phyloP scores from a whole-genome alignment of 208 protist species.

The Leishmania major region DNA sequence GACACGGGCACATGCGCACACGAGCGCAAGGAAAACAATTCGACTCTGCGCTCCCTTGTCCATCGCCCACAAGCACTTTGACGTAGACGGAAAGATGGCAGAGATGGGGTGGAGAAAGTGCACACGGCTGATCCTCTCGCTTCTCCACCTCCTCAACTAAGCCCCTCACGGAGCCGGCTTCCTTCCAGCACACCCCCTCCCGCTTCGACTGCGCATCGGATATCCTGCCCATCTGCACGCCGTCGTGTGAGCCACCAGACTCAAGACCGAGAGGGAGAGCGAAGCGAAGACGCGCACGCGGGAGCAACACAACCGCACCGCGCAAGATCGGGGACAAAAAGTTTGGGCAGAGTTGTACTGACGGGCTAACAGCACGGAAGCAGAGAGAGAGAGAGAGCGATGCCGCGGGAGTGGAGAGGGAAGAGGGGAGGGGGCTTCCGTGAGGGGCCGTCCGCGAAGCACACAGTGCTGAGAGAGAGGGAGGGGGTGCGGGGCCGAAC shows the following conservation, averaged over 20 bases:
- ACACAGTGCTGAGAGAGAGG: not conserved
- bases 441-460: not conserved
- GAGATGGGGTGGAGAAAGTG: not conserved
- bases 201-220: not conserved
- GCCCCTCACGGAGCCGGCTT: not conserved
- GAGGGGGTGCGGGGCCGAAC: not conserved
- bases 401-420: not conserved
- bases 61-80: not conserved
- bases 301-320: not conserved
- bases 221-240: not conserved
- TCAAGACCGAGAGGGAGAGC: not conserved
- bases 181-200: not conserved
- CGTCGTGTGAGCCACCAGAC: not conserved
- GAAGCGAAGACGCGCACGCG: not conserved
- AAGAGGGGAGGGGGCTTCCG: not conserved
- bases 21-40: not conserved
- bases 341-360: not conserved
- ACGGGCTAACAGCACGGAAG: not conserved
- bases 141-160: not conserved
- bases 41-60: not conserved
- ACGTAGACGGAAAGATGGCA: not conserved
- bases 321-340: not conserved
- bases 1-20: not conserved
- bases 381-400: not conserved
- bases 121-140: not conserved